Evolutionary conservation across 768 basidiomycete species (phyloP).

Genomic region (Suillus luteus): DNA sequence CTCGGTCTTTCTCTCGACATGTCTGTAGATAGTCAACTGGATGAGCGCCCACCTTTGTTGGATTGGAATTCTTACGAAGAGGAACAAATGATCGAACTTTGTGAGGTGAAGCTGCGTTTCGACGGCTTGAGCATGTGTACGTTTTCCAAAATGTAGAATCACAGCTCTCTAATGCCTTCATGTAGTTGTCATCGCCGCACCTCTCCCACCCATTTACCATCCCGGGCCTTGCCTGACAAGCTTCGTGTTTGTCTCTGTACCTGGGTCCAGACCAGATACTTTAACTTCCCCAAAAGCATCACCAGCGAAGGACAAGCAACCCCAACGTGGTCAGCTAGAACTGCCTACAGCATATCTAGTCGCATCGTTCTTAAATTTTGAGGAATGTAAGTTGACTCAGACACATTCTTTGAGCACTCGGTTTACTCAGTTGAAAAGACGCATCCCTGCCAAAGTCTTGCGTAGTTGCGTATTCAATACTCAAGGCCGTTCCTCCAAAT

Average conservation of each 20-base stretch:
- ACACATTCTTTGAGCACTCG: constrained; percentile 28
- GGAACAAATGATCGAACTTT: constrained; percentile 60
- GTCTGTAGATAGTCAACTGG: constrained; percentile 17
- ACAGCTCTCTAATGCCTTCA: constrained; percentile 2
- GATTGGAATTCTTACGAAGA: constrained; percentile 62
- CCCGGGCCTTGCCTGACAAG: constrained; percentile 40
- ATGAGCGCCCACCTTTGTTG: constrained; percentile 26
- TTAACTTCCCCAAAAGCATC: constrained; percentile 28
- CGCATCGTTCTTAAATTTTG: constrained; percentile 58
- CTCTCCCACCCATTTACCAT: constrained; percentile 48
- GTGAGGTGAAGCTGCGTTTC: constrained; percentile 55
- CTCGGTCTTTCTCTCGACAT: constrained; percentile 36
- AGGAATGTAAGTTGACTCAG: constrained; percentile 50
- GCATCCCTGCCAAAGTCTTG: constrained; percentile 39
- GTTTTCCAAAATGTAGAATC: constrained; percentile 15
- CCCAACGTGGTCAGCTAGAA: constrained; percentile 24
- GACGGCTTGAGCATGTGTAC: constrained; percentile 48
- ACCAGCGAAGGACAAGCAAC: constrained; percentile 30
- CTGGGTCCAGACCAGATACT: constrained; percentile 32
- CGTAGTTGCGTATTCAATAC: constrained; percentile 32
- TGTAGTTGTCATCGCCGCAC: constrained; percentile 44
- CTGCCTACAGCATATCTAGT: constrained; percentile 47
- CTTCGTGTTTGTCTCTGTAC: constrained; percentile 48
- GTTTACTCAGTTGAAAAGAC: constrained; percentile 37
- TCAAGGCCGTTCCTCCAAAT: constrained; percentile 34